These are phyloP conservation scores for Rhododendron simsii DNA, from an alignment of 148 eudicot species.

Conservation along the genomic window DNA sequence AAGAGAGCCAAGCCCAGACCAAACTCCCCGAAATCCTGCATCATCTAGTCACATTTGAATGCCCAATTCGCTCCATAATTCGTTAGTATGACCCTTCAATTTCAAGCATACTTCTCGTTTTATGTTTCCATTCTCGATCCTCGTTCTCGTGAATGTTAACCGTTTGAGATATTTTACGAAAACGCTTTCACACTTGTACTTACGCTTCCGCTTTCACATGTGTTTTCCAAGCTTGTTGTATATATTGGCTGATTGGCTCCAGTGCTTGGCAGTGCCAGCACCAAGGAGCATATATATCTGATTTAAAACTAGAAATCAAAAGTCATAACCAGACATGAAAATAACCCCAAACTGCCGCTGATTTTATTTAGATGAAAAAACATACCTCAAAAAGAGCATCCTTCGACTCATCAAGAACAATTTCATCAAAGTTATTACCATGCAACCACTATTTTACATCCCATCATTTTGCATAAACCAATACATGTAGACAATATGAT, in stretches of 20 bases:
- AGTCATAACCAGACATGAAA: neutral
- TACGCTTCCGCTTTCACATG: no score
- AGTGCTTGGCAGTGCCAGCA: slow-evolving; percentile 92
- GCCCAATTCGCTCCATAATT: no score
- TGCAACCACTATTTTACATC: slow-evolving; percentile 73
- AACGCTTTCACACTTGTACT: no score
- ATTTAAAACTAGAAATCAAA: slow-evolving; percentile 1
- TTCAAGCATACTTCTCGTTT: no score
- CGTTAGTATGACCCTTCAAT: no score
- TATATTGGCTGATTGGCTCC: slow-evolving; percentile 48
- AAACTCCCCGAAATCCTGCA: no score
- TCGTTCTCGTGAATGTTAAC: no score
- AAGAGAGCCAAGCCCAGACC: no score
- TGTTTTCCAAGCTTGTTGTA: slow-evolving; percentile 85
- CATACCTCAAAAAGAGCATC: slow-evolving; percentile 92
- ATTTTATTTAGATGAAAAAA: neutral
- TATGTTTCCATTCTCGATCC: no score
- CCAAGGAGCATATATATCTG: slow-evolving; percentile 96
- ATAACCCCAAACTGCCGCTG: neutral
- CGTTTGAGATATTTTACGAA: no score
- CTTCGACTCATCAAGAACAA: slow-evolving; percentile 90
- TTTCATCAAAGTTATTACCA: slow-evolving; percentile 82
- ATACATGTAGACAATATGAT: slow-evolving; percentile 1
- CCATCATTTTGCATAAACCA: slow-evolving; percentile 57
- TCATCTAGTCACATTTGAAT: no score